Evolutionary conservation across 2,329 filamentous ascomycete species (phyloP).

Genomic region (Cercospora sp.): DNA sequence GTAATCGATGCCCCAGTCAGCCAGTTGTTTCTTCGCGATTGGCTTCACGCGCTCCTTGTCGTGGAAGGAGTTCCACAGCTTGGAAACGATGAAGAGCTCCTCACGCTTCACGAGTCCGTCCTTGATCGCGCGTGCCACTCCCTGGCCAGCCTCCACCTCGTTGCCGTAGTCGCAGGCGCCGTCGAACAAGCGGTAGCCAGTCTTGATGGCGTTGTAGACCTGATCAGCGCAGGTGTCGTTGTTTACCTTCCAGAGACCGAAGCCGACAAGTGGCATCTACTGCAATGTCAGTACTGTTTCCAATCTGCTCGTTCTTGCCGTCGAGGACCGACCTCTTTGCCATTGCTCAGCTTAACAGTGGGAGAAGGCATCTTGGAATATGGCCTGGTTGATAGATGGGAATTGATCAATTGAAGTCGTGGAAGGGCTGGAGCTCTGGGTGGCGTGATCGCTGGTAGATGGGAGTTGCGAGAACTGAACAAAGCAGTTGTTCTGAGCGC

Average conservation of each 20-base stretch:
- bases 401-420: constrained; percentile 11
- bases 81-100: constrained; percentile 89
- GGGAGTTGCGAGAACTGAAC: constrained; percentile 13
- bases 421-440: neutral
- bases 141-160: constrained; percentile 74
- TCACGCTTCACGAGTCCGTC: constrained; percentile 79
- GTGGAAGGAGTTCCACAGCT: constrained; percentile 85
- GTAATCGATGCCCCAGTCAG: constrained; percentile 83
- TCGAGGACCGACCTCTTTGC: constrained; percentile 35
- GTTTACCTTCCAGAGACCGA: constrained; percentile 81
- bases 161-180: constrained; percentile 76
- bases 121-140: constrained; percentile 74
- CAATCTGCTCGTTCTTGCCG: neutral
- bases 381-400: constrained; percentile 16
- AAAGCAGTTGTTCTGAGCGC: constrained; percentile 20
- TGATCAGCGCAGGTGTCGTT: constrained; percentile 70
- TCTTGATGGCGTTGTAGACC: constrained; percentile 71
- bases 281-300: neutral
- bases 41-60: constrained; percentile 73
- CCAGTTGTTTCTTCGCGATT: constrained; percentile 73
- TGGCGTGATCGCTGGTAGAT: constrained; percentile 4
- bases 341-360: constrained; percentile 41
- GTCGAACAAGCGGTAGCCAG: constrained; percentile 61
- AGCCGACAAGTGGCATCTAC: constrained; percentile 73
- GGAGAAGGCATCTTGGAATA: constrained; percentile 37